phyloP scores from a whole-genome alignment of 495 filamentous ascomycete genomes.

The Hypoxylon cercidicola region DNA sequence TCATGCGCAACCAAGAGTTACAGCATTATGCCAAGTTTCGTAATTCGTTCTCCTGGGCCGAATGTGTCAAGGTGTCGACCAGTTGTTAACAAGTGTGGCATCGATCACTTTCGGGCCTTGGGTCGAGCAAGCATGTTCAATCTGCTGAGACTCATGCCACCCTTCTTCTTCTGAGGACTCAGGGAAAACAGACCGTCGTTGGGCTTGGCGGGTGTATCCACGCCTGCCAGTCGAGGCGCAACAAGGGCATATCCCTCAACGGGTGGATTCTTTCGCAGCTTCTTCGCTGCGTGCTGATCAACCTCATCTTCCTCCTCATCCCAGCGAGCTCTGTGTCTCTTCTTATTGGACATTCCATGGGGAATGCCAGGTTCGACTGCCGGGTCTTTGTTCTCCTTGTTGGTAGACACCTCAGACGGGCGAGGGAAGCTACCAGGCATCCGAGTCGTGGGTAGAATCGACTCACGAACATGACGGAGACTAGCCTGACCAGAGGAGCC shows the following conservation, averaged over 20 bases:
- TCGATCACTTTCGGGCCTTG: slow-evolving; percentile 57
- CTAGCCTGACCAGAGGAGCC: slow-evolving; percentile 63
- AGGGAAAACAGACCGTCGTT: slow-evolving; percentile 36
- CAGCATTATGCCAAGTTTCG: background rate
- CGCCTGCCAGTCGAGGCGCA: slow-evolving; percentile 50
- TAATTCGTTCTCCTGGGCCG: slow-evolving; percentile 10
- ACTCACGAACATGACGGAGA: slow-evolving; percentile 66
- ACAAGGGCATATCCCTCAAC: slow-evolving; percentile 59
- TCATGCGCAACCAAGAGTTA: background rate
- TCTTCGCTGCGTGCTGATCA: slow-evolving; percentile 55
- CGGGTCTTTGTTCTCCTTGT: slow-evolving; percentile 62
- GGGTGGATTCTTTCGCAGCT: slow-evolving; percentile 54
- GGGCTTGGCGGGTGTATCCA: slow-evolving; percentile 45
- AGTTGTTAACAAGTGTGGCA: background rate
- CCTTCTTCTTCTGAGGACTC: slow-evolving; percentile 60
- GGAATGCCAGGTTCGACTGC: slow-evolving; percentile 55
- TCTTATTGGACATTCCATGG: slow-evolving; percentile 80
- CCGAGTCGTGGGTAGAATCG: slow-evolving; percentile 51
- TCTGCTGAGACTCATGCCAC: slow-evolving; percentile 58
- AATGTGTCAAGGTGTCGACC: slow-evolving; percentile 1
- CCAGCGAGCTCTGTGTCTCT: slow-evolving; percentile 66
- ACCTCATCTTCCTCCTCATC: slow-evolving; percentile 61
- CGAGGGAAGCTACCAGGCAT: slow-evolving; percentile 64
- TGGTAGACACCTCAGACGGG: slow-evolving; percentile 35
- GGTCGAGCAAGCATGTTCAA: slow-evolving; percentile 64